These are phyloP conservation scores for Cydonia oblonga DNA, from an alignment of 331 rosid genomes.

Conservation along the genomic window DNA sequence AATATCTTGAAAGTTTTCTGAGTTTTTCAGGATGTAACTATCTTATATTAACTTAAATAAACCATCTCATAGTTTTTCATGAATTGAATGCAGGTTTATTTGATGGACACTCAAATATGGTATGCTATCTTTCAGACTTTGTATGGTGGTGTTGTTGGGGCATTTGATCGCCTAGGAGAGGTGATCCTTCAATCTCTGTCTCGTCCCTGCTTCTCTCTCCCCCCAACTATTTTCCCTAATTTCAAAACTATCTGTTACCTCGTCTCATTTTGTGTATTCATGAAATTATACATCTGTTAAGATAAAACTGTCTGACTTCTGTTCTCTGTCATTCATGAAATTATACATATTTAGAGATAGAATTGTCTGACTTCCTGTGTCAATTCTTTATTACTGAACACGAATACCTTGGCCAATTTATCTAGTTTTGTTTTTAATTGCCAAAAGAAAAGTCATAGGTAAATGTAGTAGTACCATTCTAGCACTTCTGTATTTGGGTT, in stretches of 20 bases:
- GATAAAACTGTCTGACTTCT: background rate
- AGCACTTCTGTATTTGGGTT: background rate
- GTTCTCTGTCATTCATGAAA: background rate
- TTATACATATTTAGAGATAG: background rate
- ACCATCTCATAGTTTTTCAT: slow-evolving; percentile 12
- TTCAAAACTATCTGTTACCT: background rate
- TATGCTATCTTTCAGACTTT: slow-evolving; percentile 72
- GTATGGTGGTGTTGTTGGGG: slow-evolving; percentile 80
- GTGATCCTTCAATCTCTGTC: slow-evolving; percentile 23
- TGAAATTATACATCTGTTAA: background rate
- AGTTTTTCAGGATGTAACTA: background rate
- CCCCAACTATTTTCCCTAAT: background rate
- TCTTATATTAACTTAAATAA: slow-evolving; percentile 8
- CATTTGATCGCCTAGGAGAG: slow-evolving; percentile 98
- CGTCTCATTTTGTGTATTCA: background rate
- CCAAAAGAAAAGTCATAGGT: background rate
- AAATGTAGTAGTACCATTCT: background rate
- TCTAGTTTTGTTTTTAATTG: background rate
- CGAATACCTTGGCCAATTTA: background rate
- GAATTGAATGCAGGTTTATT: slow-evolving; percentile 64
- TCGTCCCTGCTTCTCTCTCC: background rate
- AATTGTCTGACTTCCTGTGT: background rate
- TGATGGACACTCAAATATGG: slow-evolving; percentile 98
- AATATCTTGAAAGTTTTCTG: slow-evolving; percentile 2
- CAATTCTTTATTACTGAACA: background rate